Base-by-base conservation (phyloP, 2,329 filamentous ascomycete genomes). In the Colletotrichum sp. region DNA sequence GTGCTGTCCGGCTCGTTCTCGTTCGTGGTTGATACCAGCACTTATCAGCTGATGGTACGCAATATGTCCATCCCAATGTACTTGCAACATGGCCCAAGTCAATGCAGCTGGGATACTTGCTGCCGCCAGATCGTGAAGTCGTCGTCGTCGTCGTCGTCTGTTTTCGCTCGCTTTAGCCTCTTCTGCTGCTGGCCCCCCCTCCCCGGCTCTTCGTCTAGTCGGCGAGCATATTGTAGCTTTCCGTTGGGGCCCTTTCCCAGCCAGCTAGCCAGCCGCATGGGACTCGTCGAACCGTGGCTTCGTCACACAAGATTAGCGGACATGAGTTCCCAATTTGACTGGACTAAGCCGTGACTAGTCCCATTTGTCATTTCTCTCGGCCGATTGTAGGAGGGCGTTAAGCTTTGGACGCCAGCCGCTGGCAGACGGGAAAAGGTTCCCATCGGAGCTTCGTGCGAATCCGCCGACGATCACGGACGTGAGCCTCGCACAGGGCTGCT, bases 261-360 rank as follows among this genome's bases (percentile, higher is more conserved):
- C 43, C 43, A 48, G 43, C 43, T 4, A 48, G 43, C 43, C 66
- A 43, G 34, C 55, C 56, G 56, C 65, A 55, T 70, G 73, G 65
- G 24, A 67, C 71, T 62, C 32, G 65, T 70, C 43, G 65, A 66
- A 75, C 28, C 30, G 60, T 55, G 66, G 66, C 60, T 66, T 66
- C 65, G 71, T 70, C 61, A 58, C 66, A 76, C 71, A 71, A 76
- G 67, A 75, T 68, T 71, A 58, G 67, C 75, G 75, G 75, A 69
- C 67, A 68, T 69, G 58, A 77, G n/a, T 72, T 72, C 72, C 67
- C 72, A 38, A 58, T 68, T 66, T 34, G 67, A 67, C 48, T 38
- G 66, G 71, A 60, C 74, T 73, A 66, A 64, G 43, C 72, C 38
- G 32, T 43, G 34, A 65, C 15, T 56, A 52, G 62, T 34, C 26